These are phyloP conservation scores for Capronia epimyces DNA, from an alignment of 2,329 filamentous ascomycete genomes.

Conservation along the genomic window DNA sequence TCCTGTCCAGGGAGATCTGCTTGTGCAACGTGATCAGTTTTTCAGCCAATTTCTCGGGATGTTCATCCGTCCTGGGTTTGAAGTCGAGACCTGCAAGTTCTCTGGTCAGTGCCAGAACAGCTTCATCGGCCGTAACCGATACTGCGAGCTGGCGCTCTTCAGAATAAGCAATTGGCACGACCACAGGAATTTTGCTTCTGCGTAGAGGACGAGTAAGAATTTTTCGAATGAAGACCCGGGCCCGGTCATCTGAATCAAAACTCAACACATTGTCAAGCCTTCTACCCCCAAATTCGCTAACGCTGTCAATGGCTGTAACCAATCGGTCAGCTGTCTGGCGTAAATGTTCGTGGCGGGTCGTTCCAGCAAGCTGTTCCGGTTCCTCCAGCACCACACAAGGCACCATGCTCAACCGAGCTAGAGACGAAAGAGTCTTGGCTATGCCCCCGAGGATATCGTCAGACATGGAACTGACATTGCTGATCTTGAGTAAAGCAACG, in stretches of 20 bases:
- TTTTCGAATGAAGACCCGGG: slow-evolving; percentile 40
- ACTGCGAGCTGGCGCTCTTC: slow-evolving; percentile 45
- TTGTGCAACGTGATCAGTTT: slow-evolving; percentile 42
- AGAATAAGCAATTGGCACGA: slow-evolving; percentile 60
- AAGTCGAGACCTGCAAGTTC: slow-evolving; percentile 66
- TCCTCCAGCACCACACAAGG: slow-evolving; percentile 75
- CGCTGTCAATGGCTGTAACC: slow-evolving; percentile 66
- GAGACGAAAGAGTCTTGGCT: slow-evolving; percentile 75
- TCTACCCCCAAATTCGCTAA: slow-evolving; percentile 62
- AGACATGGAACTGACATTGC: slow-evolving; percentile 64
- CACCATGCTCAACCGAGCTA: slow-evolving; percentile 72
- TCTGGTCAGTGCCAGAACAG: slow-evolving; percentile 69
- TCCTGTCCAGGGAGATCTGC: slow-evolving; percentile 65
- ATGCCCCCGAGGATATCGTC: slow-evolving; percentile 67
- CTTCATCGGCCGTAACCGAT: slow-evolving; percentile 54
- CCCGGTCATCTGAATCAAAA: slow-evolving; percentile 36
- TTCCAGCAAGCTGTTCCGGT: slow-evolving; percentile 32
- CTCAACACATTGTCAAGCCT: slow-evolving; percentile 57
- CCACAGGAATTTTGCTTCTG: slow-evolving; percentile 64
- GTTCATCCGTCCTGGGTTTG: slow-evolving; percentile 39
- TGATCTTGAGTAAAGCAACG: slow-evolving; percentile 79
- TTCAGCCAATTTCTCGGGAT: slow-evolving; percentile 38
- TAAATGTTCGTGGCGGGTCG: slow-evolving; percentile 43
- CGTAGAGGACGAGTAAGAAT: slow-evolving; percentile 61
- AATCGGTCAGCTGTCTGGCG: slow-evolving; percentile 66